Conservation (phyloP, 2,329 filamentous ascomycete species). For the Cephalotrichum gorgonifer region DNA sequence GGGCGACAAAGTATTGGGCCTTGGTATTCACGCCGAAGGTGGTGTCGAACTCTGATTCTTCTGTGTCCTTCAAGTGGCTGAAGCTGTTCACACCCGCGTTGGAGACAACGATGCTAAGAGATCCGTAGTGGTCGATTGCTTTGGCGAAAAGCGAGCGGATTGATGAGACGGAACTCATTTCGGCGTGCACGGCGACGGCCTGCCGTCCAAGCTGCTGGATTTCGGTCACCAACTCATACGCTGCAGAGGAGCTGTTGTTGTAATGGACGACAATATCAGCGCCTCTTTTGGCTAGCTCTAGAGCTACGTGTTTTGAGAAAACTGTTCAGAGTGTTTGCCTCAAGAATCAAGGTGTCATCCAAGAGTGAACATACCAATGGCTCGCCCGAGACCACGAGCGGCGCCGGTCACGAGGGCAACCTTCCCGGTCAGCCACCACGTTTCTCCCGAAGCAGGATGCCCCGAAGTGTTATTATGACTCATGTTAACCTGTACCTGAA, state of each 20-base stretch:
- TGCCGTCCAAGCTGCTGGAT: conserved; percentile 48
- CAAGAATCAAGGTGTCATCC: too few relatives aligned
- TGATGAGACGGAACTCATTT: conserved; percentile 14
- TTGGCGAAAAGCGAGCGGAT: background rate
- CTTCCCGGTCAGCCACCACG: too few relatives aligned
- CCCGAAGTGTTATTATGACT: too few relatives aligned
- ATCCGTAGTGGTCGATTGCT: background rate
- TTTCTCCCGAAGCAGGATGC: too few relatives aligned
- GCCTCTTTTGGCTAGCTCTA: conserved; percentile 34
- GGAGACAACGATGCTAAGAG: conserved; percentile 59
- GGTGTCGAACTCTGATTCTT: conserved; percentile 59
- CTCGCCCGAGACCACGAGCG: conserved; percentile 55
- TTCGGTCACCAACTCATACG: conserved; percentile 55
- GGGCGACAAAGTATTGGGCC: conserved; percentile 68
- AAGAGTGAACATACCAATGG: conserved; percentile 54
- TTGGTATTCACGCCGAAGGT: conserved; percentile 62
- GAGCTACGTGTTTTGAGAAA: too few relatives aligned
- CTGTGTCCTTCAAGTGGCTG: conserved; percentile 59
- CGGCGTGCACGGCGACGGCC: conserved; percentile 52
- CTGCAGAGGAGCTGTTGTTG: conserved; percentile 39
- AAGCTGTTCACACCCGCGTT: conserved; percentile 64
- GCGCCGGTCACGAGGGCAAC: conserved; percentile 53
- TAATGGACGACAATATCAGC: conserved; percentile 47
- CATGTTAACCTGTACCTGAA: too few relatives aligned
- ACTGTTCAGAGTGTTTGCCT: too few relatives aligned